Percentiles rank a stretch among this genome's conserved stretches.
These are phyloP conservation scores for Aplosporella prunicola DNA, from an alignment of 2,329 filamentous ascomycete species.

Conservation along the genomic window DNA sequence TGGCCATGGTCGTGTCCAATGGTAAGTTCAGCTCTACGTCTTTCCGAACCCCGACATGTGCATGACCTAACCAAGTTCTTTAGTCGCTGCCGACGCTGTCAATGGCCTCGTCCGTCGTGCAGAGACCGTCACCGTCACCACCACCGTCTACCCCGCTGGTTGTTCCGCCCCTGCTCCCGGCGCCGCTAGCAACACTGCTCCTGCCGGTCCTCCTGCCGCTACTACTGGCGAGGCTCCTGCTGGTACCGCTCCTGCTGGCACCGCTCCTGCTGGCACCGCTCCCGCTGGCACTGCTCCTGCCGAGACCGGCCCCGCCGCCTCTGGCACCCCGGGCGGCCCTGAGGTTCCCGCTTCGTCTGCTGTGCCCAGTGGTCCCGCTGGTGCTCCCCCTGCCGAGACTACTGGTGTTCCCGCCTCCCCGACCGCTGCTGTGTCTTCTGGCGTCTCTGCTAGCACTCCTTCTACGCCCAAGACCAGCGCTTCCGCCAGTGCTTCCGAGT, in stretches of 20 bases:
- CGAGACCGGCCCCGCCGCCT: neutral
- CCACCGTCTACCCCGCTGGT: neutral
- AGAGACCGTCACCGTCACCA: constrained; percentile 3
- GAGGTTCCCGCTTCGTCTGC: neutral
- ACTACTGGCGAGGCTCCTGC: neutral
- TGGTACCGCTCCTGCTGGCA: neutral
- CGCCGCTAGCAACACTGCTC: neutral
- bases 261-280: neutral
- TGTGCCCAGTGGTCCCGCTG: neutral
- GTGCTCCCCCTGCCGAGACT: neutral
- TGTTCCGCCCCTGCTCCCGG: neutral
- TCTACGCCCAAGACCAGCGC: neutral
- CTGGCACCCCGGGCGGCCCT: neutral
- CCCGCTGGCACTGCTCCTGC: constrained; percentile 2
- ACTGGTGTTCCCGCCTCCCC: constrained; percentile 1
- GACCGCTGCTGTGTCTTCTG: neutral
- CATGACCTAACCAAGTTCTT: constrained; percentile 1
- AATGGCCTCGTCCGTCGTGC: constrained; percentile 6
- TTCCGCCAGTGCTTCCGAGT: neutral
- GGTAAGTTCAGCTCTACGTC: neutral
- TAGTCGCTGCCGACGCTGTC: constrained; percentile 2
- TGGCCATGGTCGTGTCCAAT: constrained; percentile 5
- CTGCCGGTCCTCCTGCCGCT: neutral
- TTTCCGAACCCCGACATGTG: neutral
- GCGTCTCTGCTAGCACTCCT: neutral